Evolutionary conservation across 768 basidiomycete genomes (phyloP), one percentile per base, ranked within the genome.

Genomic region (Mycena leptocephala): DNA sequence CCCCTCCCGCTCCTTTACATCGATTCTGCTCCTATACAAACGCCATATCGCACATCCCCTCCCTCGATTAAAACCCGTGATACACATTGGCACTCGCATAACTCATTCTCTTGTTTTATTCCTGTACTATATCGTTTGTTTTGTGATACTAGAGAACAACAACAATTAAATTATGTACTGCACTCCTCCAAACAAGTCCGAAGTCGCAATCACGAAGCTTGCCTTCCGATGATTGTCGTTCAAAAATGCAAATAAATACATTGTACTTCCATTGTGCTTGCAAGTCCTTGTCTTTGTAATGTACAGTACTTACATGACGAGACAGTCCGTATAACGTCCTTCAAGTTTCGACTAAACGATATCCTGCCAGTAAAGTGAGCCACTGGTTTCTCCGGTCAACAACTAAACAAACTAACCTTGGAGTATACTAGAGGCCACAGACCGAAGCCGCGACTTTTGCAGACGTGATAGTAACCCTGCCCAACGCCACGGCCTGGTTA

Each of bases 341-440:
- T 53, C 63, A 32, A 63, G 65, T 53, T 26, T 69, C 51, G 53
- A 10, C 20, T n/a, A 43, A 18, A 3, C 26, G 9, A 30, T 11
- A 3, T n/a, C 26, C 26, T 70, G 30, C 1, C 16, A 18, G 7
- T 33, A 5, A 33, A 30, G 5, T 66, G 28, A 59, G 67, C 28
- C 37, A 9, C 55, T 58, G 26, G 11, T 55, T 37, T 41, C 28
- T n/a, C 6, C 26, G 30, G 16, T 20, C 24, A 10, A 37, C 22
- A 9, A 13, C 5, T 5, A 13, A n/a, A 20, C 10, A n/a, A 35
- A 63, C 66, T 9, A 41, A 48, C 33, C 62, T 67, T 48, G n/a
- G 18, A 43, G n/a, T n/a, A 48, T 68, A 72, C 83, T 79, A 87
- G 74, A 92, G 81, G 26, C 92, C 92, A 79, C 93, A 94, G 63